These are phyloP conservation scores for Podila clonocystis DNA, from an alignment of 192 early-diverging fungal genomes.

Conservation along the genomic window DNA sequence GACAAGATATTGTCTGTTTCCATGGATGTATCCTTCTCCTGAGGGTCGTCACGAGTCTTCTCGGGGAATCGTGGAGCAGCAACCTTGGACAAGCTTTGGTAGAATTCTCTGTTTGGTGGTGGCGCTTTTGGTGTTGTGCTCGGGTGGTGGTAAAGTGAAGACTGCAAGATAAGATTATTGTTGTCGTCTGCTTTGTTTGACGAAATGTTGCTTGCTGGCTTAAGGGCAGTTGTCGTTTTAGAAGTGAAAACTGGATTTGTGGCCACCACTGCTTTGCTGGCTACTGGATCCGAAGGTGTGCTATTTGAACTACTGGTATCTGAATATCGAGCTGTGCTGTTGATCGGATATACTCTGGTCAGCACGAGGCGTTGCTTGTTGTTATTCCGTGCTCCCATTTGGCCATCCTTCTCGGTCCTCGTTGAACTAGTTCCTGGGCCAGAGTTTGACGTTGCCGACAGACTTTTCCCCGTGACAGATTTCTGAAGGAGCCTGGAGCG, in stretches of 20 bases:
- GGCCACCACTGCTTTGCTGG: neutral
- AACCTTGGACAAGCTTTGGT: conserved; percentile 11
- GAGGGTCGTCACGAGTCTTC: neutral
- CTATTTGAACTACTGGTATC: neutral
- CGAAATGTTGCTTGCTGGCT: no score
- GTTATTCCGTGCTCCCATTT: neutral
- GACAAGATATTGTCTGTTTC: neutral
- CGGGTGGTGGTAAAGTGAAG: neutral
- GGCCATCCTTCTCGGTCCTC: neutral
- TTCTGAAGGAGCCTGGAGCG: no score
- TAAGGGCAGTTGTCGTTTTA: no score
- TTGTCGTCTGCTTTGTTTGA: neutral
- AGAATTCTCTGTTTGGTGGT: conserved; percentile 28
- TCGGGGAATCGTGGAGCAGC: neutral
- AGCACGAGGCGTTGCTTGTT: conserved; percentile 20
- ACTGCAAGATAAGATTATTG: neutral
- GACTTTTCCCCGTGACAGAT: no score
- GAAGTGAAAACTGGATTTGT: neutral
- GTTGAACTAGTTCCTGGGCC: no score
- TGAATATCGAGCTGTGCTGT: neutral
- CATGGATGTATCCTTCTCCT: neutral
- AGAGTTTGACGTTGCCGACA: no score
- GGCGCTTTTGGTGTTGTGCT: conserved; percentile 33
- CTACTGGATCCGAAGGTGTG: neutral
- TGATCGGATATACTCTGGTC: conserved; percentile 34